Evolutionary conservation across 148 eudicot species (phyloP), one percentile per base, ranked within the genome.

Genomic region (Diospyros kaki): DNA sequence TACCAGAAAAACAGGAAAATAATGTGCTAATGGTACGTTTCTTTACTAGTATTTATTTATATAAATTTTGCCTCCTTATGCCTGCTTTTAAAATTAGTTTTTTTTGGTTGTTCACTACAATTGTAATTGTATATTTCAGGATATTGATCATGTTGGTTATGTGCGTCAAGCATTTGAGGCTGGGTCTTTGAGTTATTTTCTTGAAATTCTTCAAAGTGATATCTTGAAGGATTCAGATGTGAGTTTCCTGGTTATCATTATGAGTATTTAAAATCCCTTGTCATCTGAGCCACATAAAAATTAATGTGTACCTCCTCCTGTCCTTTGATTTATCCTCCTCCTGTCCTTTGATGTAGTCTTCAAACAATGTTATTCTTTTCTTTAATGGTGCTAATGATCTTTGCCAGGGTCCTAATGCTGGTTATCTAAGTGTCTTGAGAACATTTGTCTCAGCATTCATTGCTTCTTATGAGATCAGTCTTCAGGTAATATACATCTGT

Each of bases 401-500:
- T 64, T 73, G 45, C 50, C 64, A 95, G 98, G 97, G 91, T 61
- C 91, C 99, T 82, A 66, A 80, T 78, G 92, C 91, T 81, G 97
- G 97, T 70, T 92, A 84, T 69, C 77, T 87, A 67, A 90, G 99
- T 84, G 96, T 95, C 79, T 81, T 90, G 81, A 88, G 97, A 78
- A 92, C 97, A 62, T 92, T 92, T 79, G 74, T 95, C 70, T 90
- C 99, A 13, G 90, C 96, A 61, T 95, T 92, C 79, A 85, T 95
- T 83, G 99, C 99, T 67, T 92, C 99, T 54, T 95, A 95, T 80
- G 99, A 95, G 81, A 93, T 92, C 81, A 92, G 82, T 83, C 81
- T 87, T 60, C 91, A 94, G 93, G 98, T 92, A 86, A 65, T 18
- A 73, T 48, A 54, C 67, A 40, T 44, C 43, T 58, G 43, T 38